Base-by-base conservation (phyloP, 192 early-diverging fungal species). In the Diversispora eburnea region DNA sequence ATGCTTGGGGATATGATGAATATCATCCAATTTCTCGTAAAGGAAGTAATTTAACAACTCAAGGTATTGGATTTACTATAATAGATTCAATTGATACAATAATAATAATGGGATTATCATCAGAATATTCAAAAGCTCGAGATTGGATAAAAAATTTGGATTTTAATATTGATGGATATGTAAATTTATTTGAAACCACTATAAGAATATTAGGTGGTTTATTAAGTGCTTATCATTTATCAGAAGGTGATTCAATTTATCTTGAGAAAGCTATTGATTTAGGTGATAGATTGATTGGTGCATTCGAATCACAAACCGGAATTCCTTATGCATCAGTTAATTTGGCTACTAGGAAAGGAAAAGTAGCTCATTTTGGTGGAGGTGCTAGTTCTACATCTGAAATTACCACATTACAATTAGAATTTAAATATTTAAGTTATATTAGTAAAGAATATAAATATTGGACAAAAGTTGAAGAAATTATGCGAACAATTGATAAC, bases 71-170 rank as follows among this genome's bases (percentile, higher is more conserved):
- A 6, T 86, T 96, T 43, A 93, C 91, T 6, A 86, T 95, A 66
- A 79, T 95, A 5, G 96, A 98, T 74, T 82, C 92, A 3, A 78
- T 96, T 17, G 95, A 97, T 73, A 94, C 95, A 8, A 84, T 95
- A 17, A 78, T 86, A 15, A 76, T 97, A 45, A 92, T 97, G 89
- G 89, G 83, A 15, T 80, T 94, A 54, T 82, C 81, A 1, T 80
- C 88, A 7, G 93, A 97, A 68, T 96, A 92, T 74, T 57, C 80
- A 12, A 81, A 89, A 65, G 92, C 90, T 8, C 82, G 86, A 17
- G 78, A 77, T 51, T 91, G 88, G 87, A 85, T 95, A 10, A 66
- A 58, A 0, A 82, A 74, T 3, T 76, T 97, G 2, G 79, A 85
- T 43, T 95, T 90, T 80, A 82, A 89, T 65, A 84, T 90, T 60